phyloP scores from a whole-genome alignment of 2,329 filamentous ascomycete genomes.

The Colletotrichum liriopes region DNA sequence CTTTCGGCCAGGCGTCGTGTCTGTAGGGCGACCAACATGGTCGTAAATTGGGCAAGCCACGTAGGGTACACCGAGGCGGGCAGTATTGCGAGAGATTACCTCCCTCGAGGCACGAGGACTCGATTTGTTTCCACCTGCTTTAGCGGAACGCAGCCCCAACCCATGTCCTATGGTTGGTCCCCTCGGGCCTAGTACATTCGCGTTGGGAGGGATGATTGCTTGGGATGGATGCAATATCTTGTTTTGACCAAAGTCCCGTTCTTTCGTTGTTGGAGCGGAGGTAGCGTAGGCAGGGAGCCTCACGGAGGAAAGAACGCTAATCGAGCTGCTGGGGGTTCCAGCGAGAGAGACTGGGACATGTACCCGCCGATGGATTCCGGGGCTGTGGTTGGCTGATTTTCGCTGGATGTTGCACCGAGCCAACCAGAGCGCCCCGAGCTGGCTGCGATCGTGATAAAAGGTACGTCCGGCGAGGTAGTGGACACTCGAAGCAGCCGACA shows the following conservation, averaged over 20 bases:
- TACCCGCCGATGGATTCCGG: neutral
- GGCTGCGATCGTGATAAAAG: too few relatives aligned
- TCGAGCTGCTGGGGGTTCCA: neutral
- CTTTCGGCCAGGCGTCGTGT: neutral
- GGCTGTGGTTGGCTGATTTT: neutral
- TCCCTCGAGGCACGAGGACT: neutral
- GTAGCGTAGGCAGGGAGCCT: neutral
- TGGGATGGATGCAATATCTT: neutral
- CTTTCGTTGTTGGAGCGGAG: neutral
- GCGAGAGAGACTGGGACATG: too few relatives aligned
- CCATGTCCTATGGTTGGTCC: constrained; percentile 1
- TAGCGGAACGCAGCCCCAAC: neutral
- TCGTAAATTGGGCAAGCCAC: neutral
- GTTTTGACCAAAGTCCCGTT: neutral
- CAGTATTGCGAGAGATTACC: neutral
- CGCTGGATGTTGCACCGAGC: neutral
- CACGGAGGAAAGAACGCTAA: constrained; percentile 35
- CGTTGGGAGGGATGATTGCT: neutral
- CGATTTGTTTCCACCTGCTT: neutral
- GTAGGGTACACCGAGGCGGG: neutral
- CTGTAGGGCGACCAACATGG: neutral
- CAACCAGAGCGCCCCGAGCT: neutral
- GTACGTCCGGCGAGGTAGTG: too few relatives aligned
- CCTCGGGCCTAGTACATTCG: neutral
- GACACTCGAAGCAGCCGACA: neutral